Evolutionary conservation across 1,139 yeast species (phyloP), one percentile per base, ranked within the genome.

Genomic region (Nematodospora anomalae): DNA sequence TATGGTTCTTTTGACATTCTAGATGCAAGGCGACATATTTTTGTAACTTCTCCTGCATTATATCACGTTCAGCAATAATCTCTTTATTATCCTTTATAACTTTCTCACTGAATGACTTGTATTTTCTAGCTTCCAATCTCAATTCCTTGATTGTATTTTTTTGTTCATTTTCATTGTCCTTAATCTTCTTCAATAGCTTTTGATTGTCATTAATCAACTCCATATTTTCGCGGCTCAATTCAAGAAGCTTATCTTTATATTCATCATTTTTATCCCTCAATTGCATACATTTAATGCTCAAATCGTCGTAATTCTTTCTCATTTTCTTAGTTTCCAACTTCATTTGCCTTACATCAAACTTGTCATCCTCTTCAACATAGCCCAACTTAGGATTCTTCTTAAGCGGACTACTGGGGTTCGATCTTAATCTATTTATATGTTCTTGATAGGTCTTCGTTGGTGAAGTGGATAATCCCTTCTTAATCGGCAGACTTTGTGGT

Each of bases 21-120:
- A 27, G 14, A 29, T 41, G 29, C 6, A 38, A 28, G 3, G 10
- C 22, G n/a, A 30, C 28, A 25, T 41, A 41, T 22, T 41, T 41
- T 16, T 22, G 25, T 24, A 41, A 28, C 18, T 38, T 38, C 8
- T 7, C 29, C 12, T 27, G 28, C 3, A 38, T 13, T 20, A 10
- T 6, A 3, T 28, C 33, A 21, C 23, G 16, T 13, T 24, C 29
- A n/a, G n/a, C 14, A 4, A 22, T 20, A 2, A 33, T 5, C 4
- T 16, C 15, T n/a, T 6, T 16, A 16, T 32, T 32, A 10, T 32
- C 22, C 5, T 26, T 29, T 16, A 11, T 12, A 7, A 34, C 16
- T 16, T 16, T 8, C 14, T 21, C 25, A 15, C 11, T 27, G 9
- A 27, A 23, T n/a, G 9, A 10, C 4, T 12, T 23, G 27, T 22